These are phyloP conservation scores for Avicennia marina DNA, from an alignment of 257 asterid genomes.

Conservation along the genomic window DNA sequence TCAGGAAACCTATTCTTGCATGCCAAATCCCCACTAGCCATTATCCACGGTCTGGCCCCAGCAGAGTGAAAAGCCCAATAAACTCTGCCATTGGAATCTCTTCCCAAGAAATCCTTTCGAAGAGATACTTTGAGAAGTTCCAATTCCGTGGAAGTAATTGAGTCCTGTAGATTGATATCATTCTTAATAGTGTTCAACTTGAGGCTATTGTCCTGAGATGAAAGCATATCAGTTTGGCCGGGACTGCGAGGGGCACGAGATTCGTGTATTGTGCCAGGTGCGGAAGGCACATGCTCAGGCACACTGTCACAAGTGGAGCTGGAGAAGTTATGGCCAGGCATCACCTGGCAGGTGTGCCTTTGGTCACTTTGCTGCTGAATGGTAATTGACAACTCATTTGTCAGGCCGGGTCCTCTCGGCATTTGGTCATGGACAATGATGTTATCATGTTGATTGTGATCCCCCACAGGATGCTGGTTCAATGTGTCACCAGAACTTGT, in stretches of 20 bases:
- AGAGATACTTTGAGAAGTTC: conserved; percentile 59
- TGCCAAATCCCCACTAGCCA: conserved; percentile 49
- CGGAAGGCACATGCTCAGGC: conserved; percentile 15
- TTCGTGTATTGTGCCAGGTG: conserved; percentile 16
- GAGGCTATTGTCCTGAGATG: conserved; percentile 34
- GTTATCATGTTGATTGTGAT: conserved; percentile 28
- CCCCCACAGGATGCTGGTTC: conserved; percentile 27
- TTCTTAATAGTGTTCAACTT: conserved; percentile 40
- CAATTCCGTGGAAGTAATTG: conserved; percentile 54
- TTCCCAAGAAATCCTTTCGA: conserved; percentile 75
- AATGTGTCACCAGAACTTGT: conserved; percentile 20
- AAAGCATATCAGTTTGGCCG: conserved; percentile 29
- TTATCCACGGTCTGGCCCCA: conserved; percentile 54
- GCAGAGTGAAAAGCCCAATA: conserved; percentile 67
- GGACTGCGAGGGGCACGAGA: conserved; percentile 22
- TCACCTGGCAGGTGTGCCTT: conserved; percentile 23
- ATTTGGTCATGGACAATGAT: conserved; percentile 22
- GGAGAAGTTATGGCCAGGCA: conserved; percentile 25
- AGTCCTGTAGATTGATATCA: conserved; percentile 49
- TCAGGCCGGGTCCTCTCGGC: conserved; percentile 25
- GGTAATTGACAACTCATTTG: conserved; percentile 22
- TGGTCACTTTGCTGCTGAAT: conserved; percentile 29
- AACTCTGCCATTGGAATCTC: conserved; percentile 79
- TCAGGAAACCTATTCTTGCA: conserved; percentile 37
- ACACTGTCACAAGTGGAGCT: conserved; percentile 23